phyloP scores from a whole-genome alignment of 345 rosid species.

The Cochlearia excelsa region DNA sequence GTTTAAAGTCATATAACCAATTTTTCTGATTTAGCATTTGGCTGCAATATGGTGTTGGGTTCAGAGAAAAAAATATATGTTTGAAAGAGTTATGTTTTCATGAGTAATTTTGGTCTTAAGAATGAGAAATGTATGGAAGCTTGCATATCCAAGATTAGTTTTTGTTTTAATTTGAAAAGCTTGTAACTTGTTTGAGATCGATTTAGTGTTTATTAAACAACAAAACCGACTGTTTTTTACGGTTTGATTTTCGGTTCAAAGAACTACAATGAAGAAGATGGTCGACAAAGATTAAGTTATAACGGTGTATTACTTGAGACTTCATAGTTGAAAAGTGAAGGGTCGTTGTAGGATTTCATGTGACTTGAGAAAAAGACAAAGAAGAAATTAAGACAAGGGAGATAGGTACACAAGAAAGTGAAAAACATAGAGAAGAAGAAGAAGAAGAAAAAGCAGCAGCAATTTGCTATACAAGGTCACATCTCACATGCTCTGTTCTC shows the following conservation, averaged over 20 bases:
- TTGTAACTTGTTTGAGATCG: constrained; percentile 8
- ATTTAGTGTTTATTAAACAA: not conserved
- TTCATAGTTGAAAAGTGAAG: constrained; percentile 25
- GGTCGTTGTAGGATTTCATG: constrained; percentile 32
- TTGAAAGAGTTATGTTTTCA: constrained; percentile 21
- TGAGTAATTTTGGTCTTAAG: constrained; percentile 27
- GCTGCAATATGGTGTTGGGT: constrained; percentile 20
- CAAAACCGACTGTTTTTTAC: not conserved
- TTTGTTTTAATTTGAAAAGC: not conserved
- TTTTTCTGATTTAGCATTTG: not conserved
- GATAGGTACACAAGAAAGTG: constrained; percentile 40
- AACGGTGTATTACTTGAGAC: constrained; percentile 28
- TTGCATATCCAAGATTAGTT: not conserved
- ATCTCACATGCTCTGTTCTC: constrained; percentile 39
- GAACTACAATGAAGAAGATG: too few species aligned
- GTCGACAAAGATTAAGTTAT: not conserved
- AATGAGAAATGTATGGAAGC: not conserved
- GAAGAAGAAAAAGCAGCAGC: not conserved
- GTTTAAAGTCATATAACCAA: constrained; percentile 7
- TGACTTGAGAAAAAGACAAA: constrained; percentile 7
- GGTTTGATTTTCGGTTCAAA: not conserved
- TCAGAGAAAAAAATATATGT: constrained; percentile 6
- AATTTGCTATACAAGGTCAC: constrained; percentile 36
- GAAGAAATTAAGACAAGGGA: constrained; percentile 16
- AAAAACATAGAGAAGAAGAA: constrained; percentile 6